A percentile compares a stretch with the other conserved stretches of the same genome.
These are phyloP conservation scores for Coix lacrymajobi DNA, from an alignment of 176 grass and related monocot genomes.

Conservation along the genomic window DNA sequence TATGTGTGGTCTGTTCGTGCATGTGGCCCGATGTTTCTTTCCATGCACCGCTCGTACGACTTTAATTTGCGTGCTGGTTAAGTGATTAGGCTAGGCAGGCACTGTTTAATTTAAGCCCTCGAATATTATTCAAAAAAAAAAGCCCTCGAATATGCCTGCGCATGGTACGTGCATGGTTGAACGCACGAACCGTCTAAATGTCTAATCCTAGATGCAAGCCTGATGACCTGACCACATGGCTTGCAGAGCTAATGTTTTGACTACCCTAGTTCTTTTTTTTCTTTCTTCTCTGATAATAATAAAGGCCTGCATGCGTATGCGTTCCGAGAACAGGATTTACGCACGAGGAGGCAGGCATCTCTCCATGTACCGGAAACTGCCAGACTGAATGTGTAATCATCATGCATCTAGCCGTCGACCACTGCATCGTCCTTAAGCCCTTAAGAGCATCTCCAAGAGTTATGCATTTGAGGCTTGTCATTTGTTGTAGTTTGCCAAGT, in stretches of 20 bases:
- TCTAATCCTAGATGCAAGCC: neutral
- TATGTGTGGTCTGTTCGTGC: neutral
- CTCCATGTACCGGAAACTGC: neutral
- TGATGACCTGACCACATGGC: neutral
- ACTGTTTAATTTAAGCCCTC: neutral
- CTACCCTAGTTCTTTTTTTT: neutral
- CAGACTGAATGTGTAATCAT: neutral
- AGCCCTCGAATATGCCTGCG: neutral
- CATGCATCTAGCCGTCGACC: conserved; percentile 6
- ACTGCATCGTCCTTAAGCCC: neutral
- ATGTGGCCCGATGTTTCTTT: neutral
- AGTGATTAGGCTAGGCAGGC: neutral
- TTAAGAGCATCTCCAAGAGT: no score
- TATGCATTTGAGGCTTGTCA: no score
- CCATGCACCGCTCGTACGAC: neutral
- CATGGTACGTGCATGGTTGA: neutral
- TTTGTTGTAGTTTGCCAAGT: no score
- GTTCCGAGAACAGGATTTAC: neutral
- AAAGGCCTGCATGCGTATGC: neutral
- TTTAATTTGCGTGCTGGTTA: conserved; percentile 1
- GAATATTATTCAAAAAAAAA: no score
- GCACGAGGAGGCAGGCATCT: neutral
- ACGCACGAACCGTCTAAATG: neutral
- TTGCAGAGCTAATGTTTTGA: neutral
- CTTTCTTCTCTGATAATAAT: neutral